Evolutionary conservation across 352 stramenopile genomes (phyloP), one percentile per base, ranked within the genome.

Genomic region (Globisporangium barbulae): DNA sequence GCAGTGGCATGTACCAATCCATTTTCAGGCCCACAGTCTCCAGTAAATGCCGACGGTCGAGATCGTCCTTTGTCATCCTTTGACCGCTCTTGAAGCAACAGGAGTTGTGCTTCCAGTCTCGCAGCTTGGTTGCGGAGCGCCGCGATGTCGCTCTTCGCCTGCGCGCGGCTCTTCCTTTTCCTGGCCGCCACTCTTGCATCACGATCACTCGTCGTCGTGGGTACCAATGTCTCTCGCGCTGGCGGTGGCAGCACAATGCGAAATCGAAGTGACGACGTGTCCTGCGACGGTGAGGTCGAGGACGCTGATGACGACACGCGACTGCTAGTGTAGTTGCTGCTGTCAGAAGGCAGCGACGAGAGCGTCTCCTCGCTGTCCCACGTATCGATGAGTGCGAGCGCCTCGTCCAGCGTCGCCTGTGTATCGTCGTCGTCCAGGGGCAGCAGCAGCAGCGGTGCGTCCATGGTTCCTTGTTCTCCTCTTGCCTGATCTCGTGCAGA

Each of bases 301-400:
- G 44, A 50, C 21, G 19, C 12, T 30, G 44, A 30, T 5, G 41
- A n/a, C 7, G 41, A 22, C n/a, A n/a, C 44, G 44, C 19, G 28
- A 7, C 44, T 12, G 9, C 7, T 28, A 7, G n/a, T 15, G 44
- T 7, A 12, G 44, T 17, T 28, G 44, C 44, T 50, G 44, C n/a
- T 9, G 44, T 17, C 9, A 5, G n/a, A 28, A 25, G 44, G 15
- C 9, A 47, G 5, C n/a, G 44, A 50, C 44, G 8, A 12, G 44
- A 50, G 44, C n/a, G 19, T 30, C 44, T 50, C 44, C n/a, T 50
- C 21, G 1, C n/a, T 30, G n/a, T 50, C 44, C 44, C 44, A 50
- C 8, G 44, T n/a, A n/a, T 50, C 44, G 44, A 50, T 50, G 44
- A 50, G 30, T n/a, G 44, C 44, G 44, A 50, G 44, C 21, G 44